Conservation (phyloP, 371 early-diverging fungal genomes). For the Mucor sp. region DNA sequence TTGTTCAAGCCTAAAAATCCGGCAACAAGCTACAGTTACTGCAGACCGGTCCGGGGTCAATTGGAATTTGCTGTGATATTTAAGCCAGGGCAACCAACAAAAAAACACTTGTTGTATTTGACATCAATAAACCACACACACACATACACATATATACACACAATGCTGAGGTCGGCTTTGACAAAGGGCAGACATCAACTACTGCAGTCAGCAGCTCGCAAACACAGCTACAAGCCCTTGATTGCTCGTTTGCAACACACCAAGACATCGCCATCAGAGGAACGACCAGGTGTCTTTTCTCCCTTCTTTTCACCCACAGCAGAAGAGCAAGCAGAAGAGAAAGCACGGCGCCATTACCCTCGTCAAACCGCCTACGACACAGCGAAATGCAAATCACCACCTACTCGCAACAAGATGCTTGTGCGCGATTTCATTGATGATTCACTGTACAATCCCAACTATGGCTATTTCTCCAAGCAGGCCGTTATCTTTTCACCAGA, state of each 20-base stretch:
- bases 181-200: not conserved
- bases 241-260: conserved; percentile 20
- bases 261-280: not conserved
- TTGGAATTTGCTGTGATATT: not conserved
- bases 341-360: conserved; percentile 35
- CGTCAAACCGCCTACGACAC: conserved; percentile 45
- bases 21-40: too few species aligned
- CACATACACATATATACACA: not conserved
- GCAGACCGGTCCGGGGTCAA: not conserved
- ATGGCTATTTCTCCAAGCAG: conserved; percentile 96
- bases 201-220: not conserved
- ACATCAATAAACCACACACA: not conserved
- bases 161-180: conserved; percentile 1
- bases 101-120: not conserved
- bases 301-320: conserved; percentile 37
- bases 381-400: conserved; percentile 42
- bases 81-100: not conserved
- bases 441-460: conserved; percentile 93
- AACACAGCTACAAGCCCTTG: not conserved
- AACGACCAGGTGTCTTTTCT: conserved; percentile 22
- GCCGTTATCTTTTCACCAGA: conserved; percentile 87
- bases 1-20: too few species aligned
- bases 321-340: conserved; percentile 35
- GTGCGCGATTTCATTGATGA: conserved; percentile 93
- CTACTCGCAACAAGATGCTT: conserved; percentile 69